Conservation (phyloP, 2,329 filamentous ascomycete genomes). For the Aspergillus pseudoterreus region DNA sequence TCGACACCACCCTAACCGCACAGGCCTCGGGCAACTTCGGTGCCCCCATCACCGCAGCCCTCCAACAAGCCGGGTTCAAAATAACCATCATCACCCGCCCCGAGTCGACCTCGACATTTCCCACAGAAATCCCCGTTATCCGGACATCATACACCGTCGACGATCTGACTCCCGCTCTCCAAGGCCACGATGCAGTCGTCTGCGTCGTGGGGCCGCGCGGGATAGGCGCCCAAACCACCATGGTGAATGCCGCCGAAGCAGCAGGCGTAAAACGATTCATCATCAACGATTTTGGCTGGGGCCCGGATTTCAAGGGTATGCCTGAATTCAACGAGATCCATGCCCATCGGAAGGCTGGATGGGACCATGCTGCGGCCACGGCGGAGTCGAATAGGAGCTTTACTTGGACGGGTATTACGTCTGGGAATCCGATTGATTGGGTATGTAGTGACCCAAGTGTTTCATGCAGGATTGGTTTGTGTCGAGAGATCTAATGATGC, state of each 20-base stretch:
- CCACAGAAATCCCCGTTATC: background rate
- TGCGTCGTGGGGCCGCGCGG: conserved; percentile 42
- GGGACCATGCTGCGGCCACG: conserved; percentile 1
- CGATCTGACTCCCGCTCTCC: conserved; percentile 41
- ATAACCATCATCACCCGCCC: conserved; percentile 5
- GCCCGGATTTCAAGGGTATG: background rate
- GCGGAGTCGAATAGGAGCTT: background rate
- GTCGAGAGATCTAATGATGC: background rate
- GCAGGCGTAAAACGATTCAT: conserved; percentile 61
- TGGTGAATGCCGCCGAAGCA: conserved; percentile 57
- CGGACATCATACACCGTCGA: conserved; percentile 27
- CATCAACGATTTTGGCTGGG: conserved; percentile 53
- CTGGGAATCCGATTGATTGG: conserved; percentile 9
- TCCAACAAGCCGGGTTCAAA: conserved; percentile 2
- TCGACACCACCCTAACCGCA: background rate
- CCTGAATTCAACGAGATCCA: conserved; percentile 3
- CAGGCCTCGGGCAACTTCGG: conserved; percentile 10
- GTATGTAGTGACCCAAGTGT: background rate
- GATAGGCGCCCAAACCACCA: conserved; percentile 44
- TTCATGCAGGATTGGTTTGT: background rate
- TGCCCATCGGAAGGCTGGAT: background rate
- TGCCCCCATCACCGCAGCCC: conserved; percentile 5
- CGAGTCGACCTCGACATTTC: conserved; percentile 5
- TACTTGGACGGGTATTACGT: conserved; percentile 6
- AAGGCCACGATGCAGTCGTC: conserved; percentile 57